Conservation (phyloP, 2,329 filamentous ascomycete species). For the Paracoccidioides lutzii region DNA sequence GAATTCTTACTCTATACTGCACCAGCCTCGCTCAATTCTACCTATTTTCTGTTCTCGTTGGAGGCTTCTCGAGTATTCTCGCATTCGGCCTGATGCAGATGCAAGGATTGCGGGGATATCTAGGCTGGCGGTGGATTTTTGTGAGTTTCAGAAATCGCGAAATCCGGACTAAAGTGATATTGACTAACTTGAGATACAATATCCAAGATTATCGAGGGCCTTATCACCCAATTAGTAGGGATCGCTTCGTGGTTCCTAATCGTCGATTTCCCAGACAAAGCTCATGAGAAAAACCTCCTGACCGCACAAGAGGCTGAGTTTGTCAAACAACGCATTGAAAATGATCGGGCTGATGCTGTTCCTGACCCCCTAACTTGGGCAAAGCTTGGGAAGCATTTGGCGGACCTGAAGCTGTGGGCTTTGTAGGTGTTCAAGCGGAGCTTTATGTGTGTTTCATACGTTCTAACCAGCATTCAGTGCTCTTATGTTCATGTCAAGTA, state of each 20-base stretch:
- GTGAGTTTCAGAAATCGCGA: slow-evolving; percentile 9
- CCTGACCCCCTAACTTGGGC: slow-evolving; percentile 34
- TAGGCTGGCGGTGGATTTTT: slow-evolving; percentile 43
- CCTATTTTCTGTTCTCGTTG: slow-evolving; percentile 35
- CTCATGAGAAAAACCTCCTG: slow-evolving; percentile 21
- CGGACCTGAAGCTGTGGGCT: slow-evolving; percentile 7
- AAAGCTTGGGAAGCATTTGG: slow-evolving; percentile 20
- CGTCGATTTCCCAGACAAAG: slow-evolving; percentile 24
- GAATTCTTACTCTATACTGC: slow-evolving; percentile 22
- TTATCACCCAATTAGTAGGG: slow-evolving; percentile 15
- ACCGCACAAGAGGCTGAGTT: slow-evolving; percentile 32
- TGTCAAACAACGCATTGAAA: slow-evolving; percentile 39
- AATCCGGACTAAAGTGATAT: not conserved
- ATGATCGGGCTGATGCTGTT: slow-evolving; percentile 40
- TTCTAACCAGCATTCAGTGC: not conserved
- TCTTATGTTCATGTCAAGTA: slow-evolving; percentile 1
- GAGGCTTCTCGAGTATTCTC: slow-evolving; percentile 36
- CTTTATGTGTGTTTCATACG: slow-evolving; percentile 2
- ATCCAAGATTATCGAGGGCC: slow-evolving; percentile 34
- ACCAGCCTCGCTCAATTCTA: slow-evolving; percentile 35
- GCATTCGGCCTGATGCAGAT: slow-evolving; percentile 30
- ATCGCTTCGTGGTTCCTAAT: slow-evolving; percentile 20
- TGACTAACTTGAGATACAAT: not conserved
- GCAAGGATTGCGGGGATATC: slow-evolving; percentile 32
- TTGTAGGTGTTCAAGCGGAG: slow-evolving; percentile 5